Evolutionary conservation across 257 asterid genomes (phyloP).

Genomic region (Solanum medicagineum): DNA sequence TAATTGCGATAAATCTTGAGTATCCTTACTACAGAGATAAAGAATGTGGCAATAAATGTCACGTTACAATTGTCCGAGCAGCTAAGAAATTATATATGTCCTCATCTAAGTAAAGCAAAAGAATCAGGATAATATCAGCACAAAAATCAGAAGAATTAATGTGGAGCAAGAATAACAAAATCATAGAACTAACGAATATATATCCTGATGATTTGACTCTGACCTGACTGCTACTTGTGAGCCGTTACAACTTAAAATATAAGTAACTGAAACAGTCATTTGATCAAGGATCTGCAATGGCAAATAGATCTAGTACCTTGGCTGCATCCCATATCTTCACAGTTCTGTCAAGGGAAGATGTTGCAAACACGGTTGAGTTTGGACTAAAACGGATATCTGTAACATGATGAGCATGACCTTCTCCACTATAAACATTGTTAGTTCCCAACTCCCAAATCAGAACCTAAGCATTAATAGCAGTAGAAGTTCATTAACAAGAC

Average conservation of each 20-base stretch:
- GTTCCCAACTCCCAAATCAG: conserved; percentile 16
- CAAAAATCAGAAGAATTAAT: not conserved
- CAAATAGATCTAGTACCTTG: conserved; percentile 14
- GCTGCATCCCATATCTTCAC: conserved; percentile 35
- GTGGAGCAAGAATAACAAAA: not conserved
- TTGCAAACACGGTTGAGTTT: conserved; percentile 29
- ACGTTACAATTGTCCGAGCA: not conserved
- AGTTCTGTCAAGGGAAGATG: conserved; percentile 34
- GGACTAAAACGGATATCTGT: conserved; percentile 37
- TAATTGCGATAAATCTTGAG: not conserved
- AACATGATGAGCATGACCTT: conserved; percentile 20
- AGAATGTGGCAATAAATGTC: not conserved
- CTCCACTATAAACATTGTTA: not conserved
- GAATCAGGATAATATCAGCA: not conserved
- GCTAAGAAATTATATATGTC: not conserved
- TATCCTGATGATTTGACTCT: not conserved
- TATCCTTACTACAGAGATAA: not conserved
- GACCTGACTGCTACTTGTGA: not conserved
- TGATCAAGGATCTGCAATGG: not conserved
- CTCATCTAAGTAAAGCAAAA: not conserved
- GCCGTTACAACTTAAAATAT: not conserved
- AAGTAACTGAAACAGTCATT: not conserved
- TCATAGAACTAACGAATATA: not conserved
- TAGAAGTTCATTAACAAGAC: not conserved
- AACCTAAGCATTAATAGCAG: conserved; percentile 10